Evolutionary conservation across 306 rosid species (phyloP).

Genomic region (Senna tora): DNA sequence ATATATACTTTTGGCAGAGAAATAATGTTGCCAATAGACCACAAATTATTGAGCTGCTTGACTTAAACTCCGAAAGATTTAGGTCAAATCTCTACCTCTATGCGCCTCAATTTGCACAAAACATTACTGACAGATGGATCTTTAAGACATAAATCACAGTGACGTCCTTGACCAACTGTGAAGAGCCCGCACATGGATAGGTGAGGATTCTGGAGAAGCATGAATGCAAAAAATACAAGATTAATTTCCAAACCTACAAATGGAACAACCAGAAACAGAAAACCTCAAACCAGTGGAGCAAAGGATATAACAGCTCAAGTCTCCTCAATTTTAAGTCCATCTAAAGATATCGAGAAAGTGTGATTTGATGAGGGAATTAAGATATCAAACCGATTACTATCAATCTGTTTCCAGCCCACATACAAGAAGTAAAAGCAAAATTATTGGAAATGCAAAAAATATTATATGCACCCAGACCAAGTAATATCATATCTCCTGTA

Average conservation of each 20-base stretch:
- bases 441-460: background rate
- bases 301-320: conserved; percentile 16
- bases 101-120: conserved; percentile 81
- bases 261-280: conserved; percentile 24
- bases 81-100: conserved; percentile 61
- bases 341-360: background rate
- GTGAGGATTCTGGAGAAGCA: conserved; percentile 82
- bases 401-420: background rate
- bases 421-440: background rate
- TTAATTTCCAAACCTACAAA: conserved; percentile 39
- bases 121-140: conserved; percentile 64
- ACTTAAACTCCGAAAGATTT: conserved; percentile 29
- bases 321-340: background rate
- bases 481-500: conserved; percentile 5
- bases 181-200: conserved; percentile 53
- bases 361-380: background rate
- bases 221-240: conserved; percentile 31
- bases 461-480: background rate
- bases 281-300: conserved; percentile 15
- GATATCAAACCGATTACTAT: background rate
- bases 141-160: conserved; percentile 77
- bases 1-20: background rate
- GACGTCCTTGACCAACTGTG: conserved; percentile 85
- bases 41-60: conserved; percentile 30
- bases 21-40: background rate